These are phyloP conservation scores for Fusarium newnesense DNA, from an alignment of 2,329 filamentous ascomycete species.

Conservation along the genomic window DNA sequence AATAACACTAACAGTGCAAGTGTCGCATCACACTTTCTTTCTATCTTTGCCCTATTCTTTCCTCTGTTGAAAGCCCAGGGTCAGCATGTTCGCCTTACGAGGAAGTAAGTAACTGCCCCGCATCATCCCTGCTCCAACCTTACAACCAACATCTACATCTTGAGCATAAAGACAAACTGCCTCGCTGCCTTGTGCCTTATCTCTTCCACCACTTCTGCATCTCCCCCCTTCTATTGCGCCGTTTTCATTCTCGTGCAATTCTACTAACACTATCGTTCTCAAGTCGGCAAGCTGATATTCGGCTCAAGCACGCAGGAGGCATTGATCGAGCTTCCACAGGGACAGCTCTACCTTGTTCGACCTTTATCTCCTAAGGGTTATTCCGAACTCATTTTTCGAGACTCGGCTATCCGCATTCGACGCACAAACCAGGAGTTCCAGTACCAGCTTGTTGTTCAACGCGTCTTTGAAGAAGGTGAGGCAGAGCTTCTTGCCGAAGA, in stretches of 20 bases:
- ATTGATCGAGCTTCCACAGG: slow-evolving; percentile 92
- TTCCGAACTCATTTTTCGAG: slow-evolving; percentile 98
- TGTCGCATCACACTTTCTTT: slow-evolving; percentile 2
- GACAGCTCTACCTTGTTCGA: slow-evolving; percentile 96
- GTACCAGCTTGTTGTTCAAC: slow-evolving; percentile 95
- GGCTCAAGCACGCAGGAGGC: slow-evolving; percentile 88
- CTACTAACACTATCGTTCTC: slow-evolving; percentile 20
- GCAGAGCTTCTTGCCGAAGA: slow-evolving; percentile 91
- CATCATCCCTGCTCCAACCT: slow-evolving; percentile 31
- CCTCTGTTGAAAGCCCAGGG: slow-evolving; percentile 14
- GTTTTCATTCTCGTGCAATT: not conserved
- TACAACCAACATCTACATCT: slow-evolving; percentile 21
- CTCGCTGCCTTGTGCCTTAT: slow-evolving; percentile 8
- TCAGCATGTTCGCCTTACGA: slow-evolving; percentile 53
- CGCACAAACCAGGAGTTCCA: slow-evolving; percentile 95
- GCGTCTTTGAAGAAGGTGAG: slow-evolving; percentile 97
- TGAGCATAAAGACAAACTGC: slow-evolving; percentile 10
- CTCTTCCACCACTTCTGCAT: not conserved
- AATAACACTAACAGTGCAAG: not conserved
- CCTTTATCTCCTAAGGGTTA: slow-evolving; percentile 96
- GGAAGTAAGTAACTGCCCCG: slow-evolving; percentile 49
- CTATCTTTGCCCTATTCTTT: slow-evolving; percentile 2
- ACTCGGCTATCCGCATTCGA: slow-evolving; percentile 91
- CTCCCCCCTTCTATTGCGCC: not conserved
- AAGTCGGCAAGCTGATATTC: slow-evolving; percentile 94